These are phyloP conservation scores for Xerocomus amazonicus DNA, from an alignment of 1,284 basidiomycete genomes.

Conservation along the genomic window DNA sequence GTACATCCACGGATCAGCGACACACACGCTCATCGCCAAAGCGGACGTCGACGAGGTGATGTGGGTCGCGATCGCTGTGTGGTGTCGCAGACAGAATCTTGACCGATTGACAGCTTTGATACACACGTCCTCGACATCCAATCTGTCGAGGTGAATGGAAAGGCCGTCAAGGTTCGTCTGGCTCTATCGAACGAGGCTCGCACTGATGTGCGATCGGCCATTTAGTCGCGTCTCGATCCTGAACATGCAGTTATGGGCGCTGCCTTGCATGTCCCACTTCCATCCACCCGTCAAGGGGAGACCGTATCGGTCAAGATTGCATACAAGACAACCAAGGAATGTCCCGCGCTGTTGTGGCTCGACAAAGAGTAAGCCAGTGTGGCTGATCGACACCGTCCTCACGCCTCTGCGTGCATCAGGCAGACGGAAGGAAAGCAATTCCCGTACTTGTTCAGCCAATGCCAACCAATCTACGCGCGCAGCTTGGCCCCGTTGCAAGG, in stretches of 20 bases:
- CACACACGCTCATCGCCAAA: constrained; percentile 60
- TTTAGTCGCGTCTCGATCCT: constrained; percentile 49
- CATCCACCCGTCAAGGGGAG: constrained; percentile 41
- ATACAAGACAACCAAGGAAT: constrained; percentile 81
- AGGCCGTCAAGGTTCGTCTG: constrained; percentile 12
- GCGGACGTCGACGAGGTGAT: constrained; percentile 67
- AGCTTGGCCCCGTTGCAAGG: constrained; percentile 81
- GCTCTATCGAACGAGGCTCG: not conserved
- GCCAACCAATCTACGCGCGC: constrained; percentile 88
- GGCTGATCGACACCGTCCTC: not conserved
- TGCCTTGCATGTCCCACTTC: constrained; percentile 56
- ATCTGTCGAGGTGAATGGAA: constrained; percentile 55
- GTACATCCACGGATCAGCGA: constrained; percentile 70
- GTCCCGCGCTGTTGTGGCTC: constrained; percentile 90
- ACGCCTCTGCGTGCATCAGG: constrained; percentile 34
- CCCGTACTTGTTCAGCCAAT: constrained; percentile 93
- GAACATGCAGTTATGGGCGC: constrained; percentile 73
- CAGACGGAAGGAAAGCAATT: constrained; percentile 88
- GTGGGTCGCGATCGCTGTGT: constrained; percentile 33
- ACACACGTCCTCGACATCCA: constrained; percentile 69
- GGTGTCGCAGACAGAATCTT: not conserved
- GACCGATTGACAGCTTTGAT: constrained; percentile 61
- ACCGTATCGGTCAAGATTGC: constrained; percentile 55
- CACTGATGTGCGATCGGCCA: not conserved
- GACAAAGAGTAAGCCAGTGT: constrained; percentile 63